These are phyloP conservation scores for Linaria vulgaris DNA, from an alignment of 257 asterid species.

Conservation along the genomic window DNA sequence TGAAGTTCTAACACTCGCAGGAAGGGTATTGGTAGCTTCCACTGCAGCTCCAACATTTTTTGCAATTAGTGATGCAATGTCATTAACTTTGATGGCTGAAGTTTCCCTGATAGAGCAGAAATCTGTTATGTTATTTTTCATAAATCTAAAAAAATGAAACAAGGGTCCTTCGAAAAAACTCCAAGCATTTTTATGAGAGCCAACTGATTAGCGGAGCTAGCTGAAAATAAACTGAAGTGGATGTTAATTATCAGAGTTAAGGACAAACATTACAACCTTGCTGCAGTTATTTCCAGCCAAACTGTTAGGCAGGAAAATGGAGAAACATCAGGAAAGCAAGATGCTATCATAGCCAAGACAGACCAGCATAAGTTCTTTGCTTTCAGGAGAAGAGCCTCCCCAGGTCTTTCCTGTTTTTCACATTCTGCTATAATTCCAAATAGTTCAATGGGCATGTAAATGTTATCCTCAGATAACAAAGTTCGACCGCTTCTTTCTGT, in stretches of 20 bases:
- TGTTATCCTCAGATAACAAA: conserved; percentile 47
- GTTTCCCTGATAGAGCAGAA: conserved; percentile 76
- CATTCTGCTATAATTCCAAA: conserved; percentile 93
- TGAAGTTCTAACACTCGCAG: conserved; percentile 63
- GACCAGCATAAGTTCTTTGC: conserved; percentile 98
- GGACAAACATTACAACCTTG: conserved; percentile 58
- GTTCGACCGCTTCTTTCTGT: conserved; percentile 44
- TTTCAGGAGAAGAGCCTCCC: conserved; percentile 86
- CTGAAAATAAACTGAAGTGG: conserved; percentile 21
- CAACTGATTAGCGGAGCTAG: conserved; percentile 4
- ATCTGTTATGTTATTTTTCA: conserved; percentile 24
- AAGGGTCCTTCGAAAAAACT: conserved; percentile 15
- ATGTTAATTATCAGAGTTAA: conserved; percentile 18
- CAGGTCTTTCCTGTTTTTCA: conserved; percentile 82
- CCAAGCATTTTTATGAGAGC: conserved; percentile 2
- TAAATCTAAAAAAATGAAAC: conserved; percentile 18
- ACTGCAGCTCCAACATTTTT: conserved; percentile 93
- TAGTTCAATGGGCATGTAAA: conserved; percentile 72
- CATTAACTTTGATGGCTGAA: conserved; percentile 90
- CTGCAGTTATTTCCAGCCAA: conserved; percentile 98
- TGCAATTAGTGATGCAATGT: conserved; percentile 84
- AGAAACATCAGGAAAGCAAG: conserved; percentile 92
- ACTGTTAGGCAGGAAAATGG: conserved; percentile 82
- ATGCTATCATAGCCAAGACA: conserved; percentile 88
- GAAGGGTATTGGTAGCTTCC: conserved; percentile 78